Base-by-base conservation (phyloP, 2,329 filamentous ascomycete genomes). In the Pseudocercospora musae region DNA sequence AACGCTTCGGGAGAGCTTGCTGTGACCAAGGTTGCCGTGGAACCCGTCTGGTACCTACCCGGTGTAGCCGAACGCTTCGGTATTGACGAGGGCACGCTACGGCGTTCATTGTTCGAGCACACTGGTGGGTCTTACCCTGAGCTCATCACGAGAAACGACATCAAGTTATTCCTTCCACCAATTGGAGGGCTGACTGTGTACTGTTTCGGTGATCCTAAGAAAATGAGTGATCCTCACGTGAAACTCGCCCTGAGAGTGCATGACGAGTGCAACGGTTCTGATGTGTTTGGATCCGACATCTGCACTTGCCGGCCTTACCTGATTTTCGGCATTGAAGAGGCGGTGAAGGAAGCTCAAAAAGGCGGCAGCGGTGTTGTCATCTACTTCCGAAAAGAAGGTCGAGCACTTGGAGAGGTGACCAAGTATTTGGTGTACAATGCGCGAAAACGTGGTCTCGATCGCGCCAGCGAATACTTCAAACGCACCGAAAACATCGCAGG, bases 401-500 rank as follows among this genome's bases (percentile, higher is more conserved):
- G 95, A 69, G 95, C 94, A 40, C 81, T 98, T 6, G 95, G 95
- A 58, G 95, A 99, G 77, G 95, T 99, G 29, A 96, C 92, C 58
- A 97, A 97, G 73, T 89, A 89, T 66, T 78, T 89, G 75, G 92
- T 96, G 73, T 85, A 94, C 81, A 95, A 94, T 74, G 90, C 90
- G 56, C 83, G 89, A 31, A 95, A 94, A 79, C 87, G 90, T 70
- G 89, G 89, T 67, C 85, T 87, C 66, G 90, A 93, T 77, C 85
- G 70, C 62, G 92, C 92, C 21, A 94, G 89, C 70, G 92, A 96
- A 76, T 98, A 98, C 79, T 98, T 98, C 81, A 89, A 94, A 78
- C 85, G 95, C 61, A 98, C 94, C n/a, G 94, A 97, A 78, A 96
- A 97, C 75, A 96, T 99, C 75, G 95, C 95, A 8, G 95, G 95